Percentiles rank a stretch among this genome's conserved stretches.
Conservation (phyloP, 2,329 filamentous ascomycete genomes). For the Fusarium sororula region DNA sequence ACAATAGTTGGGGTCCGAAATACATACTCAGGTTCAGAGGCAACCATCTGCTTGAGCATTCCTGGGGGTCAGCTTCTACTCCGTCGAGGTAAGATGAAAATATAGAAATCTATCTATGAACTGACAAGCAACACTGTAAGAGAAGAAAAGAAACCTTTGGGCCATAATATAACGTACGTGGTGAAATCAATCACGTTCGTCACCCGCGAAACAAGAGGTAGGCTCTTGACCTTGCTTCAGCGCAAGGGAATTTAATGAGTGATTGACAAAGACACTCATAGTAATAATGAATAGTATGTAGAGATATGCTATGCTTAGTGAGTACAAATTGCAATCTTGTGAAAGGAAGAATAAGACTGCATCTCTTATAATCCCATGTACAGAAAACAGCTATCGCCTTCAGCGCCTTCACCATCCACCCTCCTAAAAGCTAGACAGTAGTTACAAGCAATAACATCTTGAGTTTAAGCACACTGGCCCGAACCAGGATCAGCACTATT, state of each 20-base stretch:
- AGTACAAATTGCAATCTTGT: rapidly evolving
- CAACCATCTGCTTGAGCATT: not conserved
- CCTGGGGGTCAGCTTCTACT: rapidly evolving
- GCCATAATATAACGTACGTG: too few relatives aligned
- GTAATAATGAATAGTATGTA: too few relatives aligned
- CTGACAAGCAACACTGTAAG: too few relatives aligned
- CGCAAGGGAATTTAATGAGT: rapidly evolving
- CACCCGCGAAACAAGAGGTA: not conserved
- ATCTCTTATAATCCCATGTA: not conserved
- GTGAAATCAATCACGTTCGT: not conserved
- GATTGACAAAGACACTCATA: not conserved
- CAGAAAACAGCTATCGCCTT: not conserved
- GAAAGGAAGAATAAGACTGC: not conserved
- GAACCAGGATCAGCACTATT: not conserved
- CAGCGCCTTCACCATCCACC: not conserved
- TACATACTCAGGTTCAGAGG: not conserved
- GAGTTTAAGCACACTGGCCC: not conserved
- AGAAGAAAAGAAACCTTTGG: too few relatives aligned
- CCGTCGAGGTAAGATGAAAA: too few relatives aligned
- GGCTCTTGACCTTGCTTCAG: not conserved
- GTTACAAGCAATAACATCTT: not conserved
- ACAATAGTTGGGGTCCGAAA: too few relatives aligned
- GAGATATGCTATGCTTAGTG: not conserved
- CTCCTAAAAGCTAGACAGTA: not conserved
- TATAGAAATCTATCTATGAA: not conserved